Evolutionary conservation across 1,139 yeast genomes (phyloP).

Genomic region (Schizosaccharomyces versatilis): DNA sequence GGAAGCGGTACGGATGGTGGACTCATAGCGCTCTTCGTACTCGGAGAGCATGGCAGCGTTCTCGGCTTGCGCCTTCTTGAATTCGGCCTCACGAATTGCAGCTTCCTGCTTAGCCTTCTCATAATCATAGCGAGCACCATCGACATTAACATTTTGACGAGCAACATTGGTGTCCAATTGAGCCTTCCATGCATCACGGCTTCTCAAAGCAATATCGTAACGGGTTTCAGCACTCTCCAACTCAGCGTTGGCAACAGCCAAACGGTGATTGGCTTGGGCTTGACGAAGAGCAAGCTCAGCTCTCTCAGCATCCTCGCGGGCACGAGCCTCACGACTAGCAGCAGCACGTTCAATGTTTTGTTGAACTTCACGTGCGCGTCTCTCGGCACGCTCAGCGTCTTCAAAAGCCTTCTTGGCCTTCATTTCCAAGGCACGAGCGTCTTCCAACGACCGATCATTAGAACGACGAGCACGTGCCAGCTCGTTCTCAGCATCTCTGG

Average conservation of each 20-base stretch:
- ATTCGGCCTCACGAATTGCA: background rate
- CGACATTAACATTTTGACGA: background rate
- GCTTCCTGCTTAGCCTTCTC: background rate
- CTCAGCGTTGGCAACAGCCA: background rate
- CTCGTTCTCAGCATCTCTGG: constrained; percentile 1
- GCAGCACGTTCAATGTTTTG: background rate
- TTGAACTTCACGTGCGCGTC: background rate
- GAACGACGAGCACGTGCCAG: background rate
- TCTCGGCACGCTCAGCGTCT: background rate
- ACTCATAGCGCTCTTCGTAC: background rate
- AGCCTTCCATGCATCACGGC: background rate
- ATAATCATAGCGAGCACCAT: background rate
- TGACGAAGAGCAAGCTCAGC: background rate
- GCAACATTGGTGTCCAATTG: background rate
- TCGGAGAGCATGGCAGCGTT: background rate
- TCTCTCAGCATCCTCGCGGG: background rate
- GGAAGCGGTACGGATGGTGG: background rate
- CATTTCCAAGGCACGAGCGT: background rate
- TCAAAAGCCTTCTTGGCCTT: background rate
- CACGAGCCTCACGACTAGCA: background rate
- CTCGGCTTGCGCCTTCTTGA: background rate
- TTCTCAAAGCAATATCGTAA: background rate
- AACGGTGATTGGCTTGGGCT: background rate
- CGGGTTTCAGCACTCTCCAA: background rate
- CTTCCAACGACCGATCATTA: background rate